Base-by-base conservation (phyloP, 345 rosid genomes). In the Pistacia atlantica region DNA sequence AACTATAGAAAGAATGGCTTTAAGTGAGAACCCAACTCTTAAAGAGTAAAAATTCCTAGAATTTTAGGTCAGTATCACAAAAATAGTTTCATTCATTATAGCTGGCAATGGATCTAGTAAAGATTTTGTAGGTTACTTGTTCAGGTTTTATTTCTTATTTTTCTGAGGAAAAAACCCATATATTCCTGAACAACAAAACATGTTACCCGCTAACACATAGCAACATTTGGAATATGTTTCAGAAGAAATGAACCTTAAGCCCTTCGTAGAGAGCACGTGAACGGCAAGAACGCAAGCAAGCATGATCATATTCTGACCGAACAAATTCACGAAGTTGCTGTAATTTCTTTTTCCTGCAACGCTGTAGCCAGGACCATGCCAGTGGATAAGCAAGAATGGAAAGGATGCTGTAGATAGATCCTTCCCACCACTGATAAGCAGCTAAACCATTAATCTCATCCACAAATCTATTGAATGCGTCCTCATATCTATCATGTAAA, bases 381-480 rank as follows among this genome's bases (percentile, higher is more conserved):
- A 94, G 90, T 45, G 97, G 98, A 85, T 89, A 91, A n/a, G 91
- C 97, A 80, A 92, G 84, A 81, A 91, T 65, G 67, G 91, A 88
- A 71, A 94, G 93, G 78, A 92, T 72, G 76, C 87, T 89, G 85
- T 90, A 87, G 38, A 91, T 76, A 4, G 93, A 90, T 79, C 98
- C 98, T 85, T 91, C 97, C 98, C 98, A 94, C 98, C 98, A 94
- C 78, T 91, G 97, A 77, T 92, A 94, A 57, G 95, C 88, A 80
- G 98, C 97, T 82, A 94, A 79, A 76, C 78, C 83, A 84, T 94
- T 94, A 78, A 94, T 89, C 84, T 94, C 97, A 78, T 92, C 95
- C 74, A 91, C 97, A 88, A 94, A 94, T 78, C 88, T 89, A 72
- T 85, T 88, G 82, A 87, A 94, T 11, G 95, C 98, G 80, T 90